Evolutionary conservation across 106 monocot genomes (phyloP).

Genomic region (Dactylorhiza incarnata): DNA sequence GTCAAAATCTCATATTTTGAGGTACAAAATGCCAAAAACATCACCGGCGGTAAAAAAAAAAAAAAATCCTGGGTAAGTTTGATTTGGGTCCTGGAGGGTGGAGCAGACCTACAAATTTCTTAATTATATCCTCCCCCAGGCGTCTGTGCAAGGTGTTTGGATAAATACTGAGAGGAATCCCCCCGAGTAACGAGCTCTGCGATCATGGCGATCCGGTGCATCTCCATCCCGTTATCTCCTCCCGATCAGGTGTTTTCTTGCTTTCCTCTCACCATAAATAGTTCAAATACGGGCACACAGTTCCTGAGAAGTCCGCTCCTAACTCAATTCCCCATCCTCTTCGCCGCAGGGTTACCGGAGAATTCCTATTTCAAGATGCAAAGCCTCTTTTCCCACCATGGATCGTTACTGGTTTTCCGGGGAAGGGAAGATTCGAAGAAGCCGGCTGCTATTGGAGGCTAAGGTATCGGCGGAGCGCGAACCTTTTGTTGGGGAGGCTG

Average conservation of each 20-base stretch:
- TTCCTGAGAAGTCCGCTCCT: background rate
- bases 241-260: no score
- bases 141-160: no score
- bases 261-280: background rate
- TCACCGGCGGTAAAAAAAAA: no score
- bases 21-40: no score
- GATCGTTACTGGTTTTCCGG: background rate
- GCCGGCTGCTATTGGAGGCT: background rate
- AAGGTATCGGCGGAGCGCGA: background rate
- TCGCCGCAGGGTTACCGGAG: background rate
- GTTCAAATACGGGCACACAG: background rate
- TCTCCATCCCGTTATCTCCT: background rate
- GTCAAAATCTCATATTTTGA: no score
- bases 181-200: no score
- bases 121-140: no score
- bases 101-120: no score
- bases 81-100: no score
- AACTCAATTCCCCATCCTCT: background rate
- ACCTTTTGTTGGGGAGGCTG: background rate
- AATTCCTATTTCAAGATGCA: background rate
- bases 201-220: background rate
- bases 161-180: no score
- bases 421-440: background rate
- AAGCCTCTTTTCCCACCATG: background rate
- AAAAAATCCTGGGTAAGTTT: no score